Conservation (phyloP, 768 basidiomycete genomes). For the Suillus luteus region DNA sequence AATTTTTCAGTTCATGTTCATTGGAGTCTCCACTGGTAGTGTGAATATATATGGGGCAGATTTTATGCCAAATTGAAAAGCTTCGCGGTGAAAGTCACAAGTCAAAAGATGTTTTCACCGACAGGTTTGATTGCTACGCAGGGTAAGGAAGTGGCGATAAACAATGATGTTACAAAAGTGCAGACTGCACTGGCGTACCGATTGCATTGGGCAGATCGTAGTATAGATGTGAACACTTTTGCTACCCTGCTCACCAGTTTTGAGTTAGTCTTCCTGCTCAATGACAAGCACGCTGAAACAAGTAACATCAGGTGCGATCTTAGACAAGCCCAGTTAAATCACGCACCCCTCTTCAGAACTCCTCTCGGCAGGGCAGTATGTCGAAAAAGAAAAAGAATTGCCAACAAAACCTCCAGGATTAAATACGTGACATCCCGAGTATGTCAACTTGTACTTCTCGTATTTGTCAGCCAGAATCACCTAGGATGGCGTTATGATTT, state of each 20-base stretch:
- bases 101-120: neutral
- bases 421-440: slow-evolving; percentile 98
- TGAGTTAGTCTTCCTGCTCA: slow-evolving; percentile 7
- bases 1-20: too few relatives aligned
- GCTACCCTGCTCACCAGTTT: neutral
- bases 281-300: neutral
- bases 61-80: neutral
- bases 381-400: slow-evolving; percentile 81
- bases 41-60: neutral
- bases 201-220: neutral
- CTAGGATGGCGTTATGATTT: slow-evolving; percentile 40
- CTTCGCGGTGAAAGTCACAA: neutral
- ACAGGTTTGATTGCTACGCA: neutral
- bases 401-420: slow-evolving; percentile 94
- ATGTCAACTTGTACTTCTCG: slow-evolving; percentile 93
- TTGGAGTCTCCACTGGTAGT: too few relatives aligned
- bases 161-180: neutral
- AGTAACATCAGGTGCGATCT: neutral
- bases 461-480: slow-evolving; percentile 95
- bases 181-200: neutral
- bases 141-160: neutral
- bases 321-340: slow-evolving; percentile 1
- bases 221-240: neutral
- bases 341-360: slow-evolving; percentile 85
- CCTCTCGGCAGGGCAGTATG: slow-evolving; percentile 83